Base-by-base conservation (phyloP, 116 monocot genomes). In the Trichopus zeylanicus region DNA sequence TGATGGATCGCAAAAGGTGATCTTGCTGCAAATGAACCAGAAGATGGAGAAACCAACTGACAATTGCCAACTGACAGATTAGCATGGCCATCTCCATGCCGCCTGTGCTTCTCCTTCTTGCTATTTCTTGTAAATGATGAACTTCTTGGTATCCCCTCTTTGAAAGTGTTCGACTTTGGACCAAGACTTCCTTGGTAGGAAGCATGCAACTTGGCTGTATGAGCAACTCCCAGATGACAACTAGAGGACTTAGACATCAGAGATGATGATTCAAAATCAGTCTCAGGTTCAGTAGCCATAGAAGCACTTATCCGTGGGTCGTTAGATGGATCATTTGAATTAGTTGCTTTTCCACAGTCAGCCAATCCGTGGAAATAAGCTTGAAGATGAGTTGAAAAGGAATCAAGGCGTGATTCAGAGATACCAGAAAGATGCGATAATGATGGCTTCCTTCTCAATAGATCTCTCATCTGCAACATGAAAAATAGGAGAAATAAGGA, bases 391-490 rank as follows among this genome's bases (percentile, higher is more conserved):
- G 46, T 66, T 9, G 80, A 91, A 72, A 97, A 90, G 19, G 91
- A 84, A 58, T 82, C 73, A 25, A 97, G 84, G 16, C 97, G 91
- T 9, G 69, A 68, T 33, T 72, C 70, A 55, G 75, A 77, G 26
- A 97, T 82, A 53, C 97, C 97, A 48, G 91, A 85, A 24, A 97
- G 73, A 71, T 72, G 56, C 13, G 97, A 77, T 38, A 97, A 69
- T 54, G 91, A 75, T 21, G 91, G 97, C 58, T 70, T 84, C 38
- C 57, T 78, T 52, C 42, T 46, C 27, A 91, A 59, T 39, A 97
- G 27, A 66, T 81, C 76, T 61, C 85, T 90, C 91, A 97, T 87
- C 97, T 94, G 79, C 51, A 6, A 32, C 20, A 1, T 5, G n/a
- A 30, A 9, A 56, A n/a, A n/a, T 1, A 42, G 42, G n/a, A 56